Evolutionary conservation across 371 early-diverging fungal genomes (phyloP), one percentile per base, ranked within the genome.

Genomic region (Funneliformis caledonium): DNA sequence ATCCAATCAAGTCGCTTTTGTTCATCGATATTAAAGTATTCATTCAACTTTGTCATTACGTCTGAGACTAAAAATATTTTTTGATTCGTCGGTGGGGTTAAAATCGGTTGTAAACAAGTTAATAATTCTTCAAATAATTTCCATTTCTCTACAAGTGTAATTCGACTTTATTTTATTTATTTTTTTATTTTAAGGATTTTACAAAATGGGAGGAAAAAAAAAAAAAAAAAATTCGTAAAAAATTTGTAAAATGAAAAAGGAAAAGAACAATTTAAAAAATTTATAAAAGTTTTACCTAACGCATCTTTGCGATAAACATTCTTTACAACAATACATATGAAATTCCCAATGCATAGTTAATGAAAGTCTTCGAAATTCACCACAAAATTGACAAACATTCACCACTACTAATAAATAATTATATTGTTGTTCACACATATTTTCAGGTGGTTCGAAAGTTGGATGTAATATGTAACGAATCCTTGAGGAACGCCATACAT

Each of bases 231-330:
- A 22, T 31, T 64, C n/a, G n/a, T n/a, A n/a, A n/a, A n/a, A n/a
- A n/a, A n/a, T n/a, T n/a, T n/a, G n/a, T n/a, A n/a, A n/a, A n/a
- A n/a, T n/a, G n/a, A n/a, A n/a, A n/a, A n/a, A n/a, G 11, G 2
- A 73, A 26, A 50, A 31, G n/a, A 45, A 26, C 22, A 45, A n/a
- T 10, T 6, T 11, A 16, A 70, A 31, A 22, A 47, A 50, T n/a
- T 47, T 47, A 22, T 31, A n/a, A 11, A 75, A 16, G 50, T 73
- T 26, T 75, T 60, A 75, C 75, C 75, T 75, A 52, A 75, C n/a
- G 10, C 60, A 59, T 60, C 37, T 59, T 60, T 52, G 14, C 31
- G 37, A 16, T 10, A 75, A 60, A 75, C 75, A 75, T 4, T 22
- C 12, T 6, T 12, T 7, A 75, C 75, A 75, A 42, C 75, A 75